Percentiles rank a stretch among this genome's conserved stretches.
Evolutionary conservation across 2,329 filamentous ascomycete genomes (phyloP).

Genomic region (Neonectria neomacrospora): DNA sequence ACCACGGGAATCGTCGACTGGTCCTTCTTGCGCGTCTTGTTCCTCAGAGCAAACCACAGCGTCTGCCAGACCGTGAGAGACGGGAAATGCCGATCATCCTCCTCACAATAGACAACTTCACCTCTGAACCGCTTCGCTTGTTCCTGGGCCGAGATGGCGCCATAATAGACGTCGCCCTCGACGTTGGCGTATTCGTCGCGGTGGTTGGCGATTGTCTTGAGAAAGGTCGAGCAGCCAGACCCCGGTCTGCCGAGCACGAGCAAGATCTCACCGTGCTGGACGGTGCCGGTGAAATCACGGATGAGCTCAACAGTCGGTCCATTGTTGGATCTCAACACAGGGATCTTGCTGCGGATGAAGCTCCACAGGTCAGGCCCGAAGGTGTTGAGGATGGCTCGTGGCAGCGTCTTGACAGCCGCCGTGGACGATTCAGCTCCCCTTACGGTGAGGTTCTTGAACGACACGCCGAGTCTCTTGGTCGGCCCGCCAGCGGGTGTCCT

Average conservation of each 20-base stretch:
- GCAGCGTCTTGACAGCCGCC: slow-evolving; percentile 74
- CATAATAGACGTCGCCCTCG: slow-evolving; percentile 24
- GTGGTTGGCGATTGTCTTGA: slow-evolving; percentile 26
- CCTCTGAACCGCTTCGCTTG: slow-evolving; percentile 22
- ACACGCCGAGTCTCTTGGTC: slow-evolving; percentile 64
- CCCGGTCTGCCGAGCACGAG: slow-evolving; percentile 72
- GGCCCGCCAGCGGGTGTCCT: slow-evolving; percentile 14
- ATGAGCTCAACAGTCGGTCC: slow-evolving; percentile 14
- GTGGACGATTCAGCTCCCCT: slow-evolving; percentile 74
- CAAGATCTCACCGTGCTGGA: slow-evolving; percentile 74
- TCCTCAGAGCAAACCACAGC: slow-evolving; percentile 25
- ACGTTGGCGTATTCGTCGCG: slow-evolving; percentile 19
- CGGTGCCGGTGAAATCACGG: slow-evolving; percentile 40
- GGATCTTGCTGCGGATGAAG: slow-evolving; percentile 54
- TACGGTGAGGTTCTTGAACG: slow-evolving; percentile 78
- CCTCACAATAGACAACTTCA: slow-evolving; percentile 24
- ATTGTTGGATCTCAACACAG: slow-evolving; percentile 5
- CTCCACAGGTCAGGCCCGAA: slow-evolving; percentile 80
- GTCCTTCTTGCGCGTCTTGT: slow-evolving; percentile 28
- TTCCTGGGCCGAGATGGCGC: slow-evolving; percentile 20
- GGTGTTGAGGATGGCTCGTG: slow-evolving; percentile 76
- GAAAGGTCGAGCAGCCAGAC: slow-evolving; percentile 68
- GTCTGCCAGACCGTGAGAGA: slow-evolving; percentile 27
- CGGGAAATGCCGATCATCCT: slow-evolving; percentile 24
- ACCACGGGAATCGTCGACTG: slow-evolving; percentile 18